A percentile compares a stretch with the other conserved stretches of the same genome.
Conservation (phyloP, 2,329 filamentous ascomycete species). For the Neurospora sp. region DNA sequence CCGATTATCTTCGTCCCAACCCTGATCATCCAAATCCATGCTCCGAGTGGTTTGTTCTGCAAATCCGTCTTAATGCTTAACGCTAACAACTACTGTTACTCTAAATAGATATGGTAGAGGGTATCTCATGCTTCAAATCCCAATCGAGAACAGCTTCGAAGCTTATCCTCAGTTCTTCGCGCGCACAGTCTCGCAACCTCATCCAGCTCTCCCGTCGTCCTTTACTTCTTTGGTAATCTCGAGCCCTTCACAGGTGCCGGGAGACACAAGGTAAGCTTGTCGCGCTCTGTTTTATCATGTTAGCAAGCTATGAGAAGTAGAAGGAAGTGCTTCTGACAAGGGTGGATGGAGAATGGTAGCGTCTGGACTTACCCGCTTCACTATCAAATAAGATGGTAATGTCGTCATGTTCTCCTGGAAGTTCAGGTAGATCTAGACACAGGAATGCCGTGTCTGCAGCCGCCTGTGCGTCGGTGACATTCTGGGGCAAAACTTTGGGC, state of each 20-base stretch:
- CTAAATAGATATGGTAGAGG: constrained; percentile 8
- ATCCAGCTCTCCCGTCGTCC: constrained; percentile 3
- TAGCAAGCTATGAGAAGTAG: not conserved
- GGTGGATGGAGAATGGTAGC: not conserved
- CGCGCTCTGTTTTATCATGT: constrained; percentile 35
- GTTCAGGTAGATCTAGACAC: constrained; percentile 78
- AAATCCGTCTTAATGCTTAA: not conserved
- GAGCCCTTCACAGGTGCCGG: constrained; percentile 48
- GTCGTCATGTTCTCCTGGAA: constrained; percentile 88
- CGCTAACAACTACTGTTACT: not conserved
- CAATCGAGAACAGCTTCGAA: constrained; percentile 1
- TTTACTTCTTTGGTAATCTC: constrained; percentile 14
- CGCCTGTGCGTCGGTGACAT: constrained; percentile 28
- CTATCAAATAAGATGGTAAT: constrained; percentile 77
- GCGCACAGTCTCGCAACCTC: not conserved
- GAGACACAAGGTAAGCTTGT: constrained; percentile 40
- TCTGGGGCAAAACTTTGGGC: constrained; percentile 43
- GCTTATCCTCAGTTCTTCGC: not conserved
- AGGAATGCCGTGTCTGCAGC: constrained; percentile 62
- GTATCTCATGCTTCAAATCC: constrained; percentile 12
- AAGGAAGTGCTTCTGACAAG: not conserved
- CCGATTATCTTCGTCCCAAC: not conserved
- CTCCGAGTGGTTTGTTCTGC: not conserved
- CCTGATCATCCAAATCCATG: not conserved
- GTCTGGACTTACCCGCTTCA: constrained; percentile 53